These are phyloP conservation scores for Boletus vermiculosoides DNA, from an alignment of 768 basidiomycete species.

Conservation along the genomic window DNA sequence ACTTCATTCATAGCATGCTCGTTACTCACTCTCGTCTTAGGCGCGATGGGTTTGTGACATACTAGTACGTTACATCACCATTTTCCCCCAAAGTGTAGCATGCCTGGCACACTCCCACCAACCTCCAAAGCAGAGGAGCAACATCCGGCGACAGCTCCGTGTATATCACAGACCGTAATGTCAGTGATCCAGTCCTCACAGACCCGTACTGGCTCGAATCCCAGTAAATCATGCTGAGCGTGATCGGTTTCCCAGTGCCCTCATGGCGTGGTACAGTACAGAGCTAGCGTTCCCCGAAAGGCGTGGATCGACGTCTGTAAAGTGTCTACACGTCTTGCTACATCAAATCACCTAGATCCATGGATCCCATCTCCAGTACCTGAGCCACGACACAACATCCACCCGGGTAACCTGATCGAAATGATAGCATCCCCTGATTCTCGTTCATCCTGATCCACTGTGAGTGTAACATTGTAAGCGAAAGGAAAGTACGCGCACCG, in stretches of 20 bases:
- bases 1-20: not conserved
- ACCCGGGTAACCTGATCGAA: not conserved
- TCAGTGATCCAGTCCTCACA: constrained; percentile 18
- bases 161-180: constrained; percentile 74
- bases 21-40: constrained; percentile 21
- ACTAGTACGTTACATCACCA: constrained; percentile 37
- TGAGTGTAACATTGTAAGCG: not conserved
- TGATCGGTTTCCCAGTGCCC: too few species aligned
- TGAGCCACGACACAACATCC: too few species aligned
- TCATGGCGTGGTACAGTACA: too few species aligned
- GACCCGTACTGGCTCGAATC: too few species aligned
- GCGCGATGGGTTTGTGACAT: constrained; percentile 53
- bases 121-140: constrained; percentile 63
- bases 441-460: not conserved
- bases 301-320: too few species aligned
- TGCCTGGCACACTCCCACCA: constrained; percentile 23
- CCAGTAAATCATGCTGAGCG: too few species aligned
- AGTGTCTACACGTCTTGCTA: too few species aligned
- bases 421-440: not conserved
- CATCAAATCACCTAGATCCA: too few species aligned
- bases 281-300: too few species aligned
- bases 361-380: too few species aligned
- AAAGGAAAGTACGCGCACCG: not conserved
- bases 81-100: not conserved
- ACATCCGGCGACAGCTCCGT: constrained; percentile 67